Percentiles rank a stretch among this genome's conserved stretches.
Conservation (phyloP, 768 basidiomycete genomes). For the Phlebiopsis flavidoalba region DNA sequence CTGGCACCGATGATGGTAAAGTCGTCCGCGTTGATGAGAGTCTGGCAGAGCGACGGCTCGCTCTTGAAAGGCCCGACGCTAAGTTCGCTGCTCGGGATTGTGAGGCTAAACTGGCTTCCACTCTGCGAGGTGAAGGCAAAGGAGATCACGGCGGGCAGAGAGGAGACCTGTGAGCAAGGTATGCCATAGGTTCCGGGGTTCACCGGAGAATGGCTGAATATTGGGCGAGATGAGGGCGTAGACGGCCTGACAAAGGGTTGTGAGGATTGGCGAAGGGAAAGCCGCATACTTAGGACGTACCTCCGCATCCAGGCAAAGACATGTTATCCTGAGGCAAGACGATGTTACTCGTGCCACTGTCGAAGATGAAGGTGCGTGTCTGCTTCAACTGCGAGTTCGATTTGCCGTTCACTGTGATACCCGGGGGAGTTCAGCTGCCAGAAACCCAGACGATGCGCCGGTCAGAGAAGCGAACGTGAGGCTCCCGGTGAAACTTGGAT, state of each 20-base stretch:
- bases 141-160: slow-evolving; percentile 46
- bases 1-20: slow-evolving; percentile 48
- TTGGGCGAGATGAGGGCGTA: slow-evolving; percentile 54
- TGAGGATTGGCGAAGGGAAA: background rate
- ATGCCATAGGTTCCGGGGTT: slow-evolving; percentile 54
- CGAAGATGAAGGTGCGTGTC: slow-evolving; percentile 45
- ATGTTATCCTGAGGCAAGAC: slow-evolving; percentile 41
- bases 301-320: too few relatives aligned
- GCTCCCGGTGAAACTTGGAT: slow-evolving; percentile 40
- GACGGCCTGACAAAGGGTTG: slow-evolving; percentile 34
- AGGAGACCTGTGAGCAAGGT: slow-evolving; percentile 40
- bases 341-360: slow-evolving; percentile 54
- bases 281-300: slow-evolving; percentile 22
- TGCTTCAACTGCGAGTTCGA: slow-evolving; percentile 37
- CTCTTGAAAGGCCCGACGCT: slow-evolving; percentile 53
- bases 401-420: slow-evolving; percentile 48
- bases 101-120: slow-evolving; percentile 48
- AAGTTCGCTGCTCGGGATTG: slow-evolving; percentile 52
- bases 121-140: slow-evolving; percentile 48
- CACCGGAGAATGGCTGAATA: slow-evolving; percentile 45
- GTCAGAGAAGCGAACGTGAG: slow-evolving; percentile 13
- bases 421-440: slow-evolving; percentile 44
- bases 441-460: slow-evolving; percentile 14
- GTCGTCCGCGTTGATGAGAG: slow-evolving; percentile 55
- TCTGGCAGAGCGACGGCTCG: slow-evolving; percentile 46